Conservation (phyloP, 1,284 basidiomycete species). For the Schizophyllum commune region DNA sequence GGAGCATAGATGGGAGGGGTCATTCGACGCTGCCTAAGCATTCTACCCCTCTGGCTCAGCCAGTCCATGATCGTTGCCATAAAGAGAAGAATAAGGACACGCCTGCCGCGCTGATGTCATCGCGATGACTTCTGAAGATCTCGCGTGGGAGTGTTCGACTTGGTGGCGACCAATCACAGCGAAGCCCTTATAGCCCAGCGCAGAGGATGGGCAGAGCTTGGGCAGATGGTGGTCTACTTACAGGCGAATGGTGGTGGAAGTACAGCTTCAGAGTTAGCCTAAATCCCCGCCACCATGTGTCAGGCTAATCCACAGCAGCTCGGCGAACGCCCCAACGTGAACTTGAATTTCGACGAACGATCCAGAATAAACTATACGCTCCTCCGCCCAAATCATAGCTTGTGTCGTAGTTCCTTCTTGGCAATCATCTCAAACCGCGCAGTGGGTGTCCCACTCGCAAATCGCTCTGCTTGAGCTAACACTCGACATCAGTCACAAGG, state of each 20-base stretch:
- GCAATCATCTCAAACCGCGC: slow-evolving; percentile 51
- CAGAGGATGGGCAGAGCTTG: too few species aligned
- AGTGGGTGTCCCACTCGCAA: slow-evolving; percentile 48
- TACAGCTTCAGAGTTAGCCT: not conserved
- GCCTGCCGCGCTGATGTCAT: not conserved
- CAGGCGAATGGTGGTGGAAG: not conserved
- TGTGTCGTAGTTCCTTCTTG: slow-evolving; percentile 34
- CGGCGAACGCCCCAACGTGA: too few species aligned
- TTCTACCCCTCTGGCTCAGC: not conserved
- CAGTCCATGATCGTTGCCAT: not conserved
- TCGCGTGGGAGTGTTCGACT: not conserved
- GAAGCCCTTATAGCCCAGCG: not conserved
- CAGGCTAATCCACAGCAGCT: too few species aligned
- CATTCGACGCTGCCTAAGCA: not conserved
- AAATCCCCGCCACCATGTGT: too few species aligned
- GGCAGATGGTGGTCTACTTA: not conserved
- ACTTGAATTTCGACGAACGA: too few species aligned
- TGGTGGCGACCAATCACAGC: not conserved
- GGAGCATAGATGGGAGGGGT: not conserved
- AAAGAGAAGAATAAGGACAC: not conserved
- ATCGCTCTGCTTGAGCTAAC: slow-evolving; percentile 49
- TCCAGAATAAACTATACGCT: too few species aligned
- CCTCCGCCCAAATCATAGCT: not conserved
- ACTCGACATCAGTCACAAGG: not conserved
- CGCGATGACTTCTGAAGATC: not conserved